Evolutionary conservation across 495 filamentous ascomycete species (phyloP), one percentile per base, ranked within the genome.

Genomic region (Penicillium dipodomyicola): DNA sequence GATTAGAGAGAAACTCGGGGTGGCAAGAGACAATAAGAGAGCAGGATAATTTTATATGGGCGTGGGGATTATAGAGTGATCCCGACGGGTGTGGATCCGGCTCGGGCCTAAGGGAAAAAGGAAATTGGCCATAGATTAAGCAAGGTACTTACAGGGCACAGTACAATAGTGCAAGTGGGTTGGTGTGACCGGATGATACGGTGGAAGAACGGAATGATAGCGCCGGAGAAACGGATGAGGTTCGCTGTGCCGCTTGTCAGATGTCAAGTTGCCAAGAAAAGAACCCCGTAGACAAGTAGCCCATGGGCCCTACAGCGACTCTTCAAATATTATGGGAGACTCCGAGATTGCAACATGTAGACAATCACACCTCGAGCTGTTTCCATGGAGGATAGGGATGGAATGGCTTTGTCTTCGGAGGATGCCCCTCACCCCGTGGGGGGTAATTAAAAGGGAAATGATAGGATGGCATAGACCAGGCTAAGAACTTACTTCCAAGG

Each of bases 191-290:
- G 48, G 56, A 52, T 57, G 42, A 57, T 55, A 57, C 65, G 47
- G 53, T 27, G 57, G 49, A 35, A 40, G 49, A 44, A 40, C 40
- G 30, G 40, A 58, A 52, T 51, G 49, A 59, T 69, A 67, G 66
- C 59, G 59, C 66, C 73, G 73, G 73, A 60, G 70, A 64, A 76
- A 74, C 72, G 73, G 73, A 76, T 68, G 66, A 59, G 60, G 58
- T 51, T 67, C 42, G 54, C 53, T 59, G 45, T 58, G 57, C 57
- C 57, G 61, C 1, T 33, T 52, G 49, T 43, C 50, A 52, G 50
- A 42, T 42, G 39, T 59, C 46, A 65, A 64, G 62, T 60, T 56
- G 50, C 54, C 53, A 48, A 58, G 51, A 37, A 15, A 15, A 47
- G n/a, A n/a, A 33, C 43, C 23, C 27, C 23, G 32, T 40, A 8